Base-by-base conservation (phyloP, 768 basidiomycete species). In the Phylloporus sp. region DNA sequence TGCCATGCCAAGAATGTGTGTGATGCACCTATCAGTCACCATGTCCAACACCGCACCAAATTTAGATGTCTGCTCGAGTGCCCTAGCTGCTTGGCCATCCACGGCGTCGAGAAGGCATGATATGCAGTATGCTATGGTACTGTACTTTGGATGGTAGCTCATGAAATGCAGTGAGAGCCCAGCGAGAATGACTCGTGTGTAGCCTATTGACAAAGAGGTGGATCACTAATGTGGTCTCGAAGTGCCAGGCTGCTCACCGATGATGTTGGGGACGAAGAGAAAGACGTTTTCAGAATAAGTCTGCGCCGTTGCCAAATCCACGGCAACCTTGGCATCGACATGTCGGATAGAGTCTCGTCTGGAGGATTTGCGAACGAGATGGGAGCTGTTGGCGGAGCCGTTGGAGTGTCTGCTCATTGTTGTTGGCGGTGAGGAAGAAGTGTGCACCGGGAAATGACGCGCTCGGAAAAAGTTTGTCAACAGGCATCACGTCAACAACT, bases 31-130 rank as follows among this genome's bases (percentile, higher is more conserved):
- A 70, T 99, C 97, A 6, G 97, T 98, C 36, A 99, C 95, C 97
- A 99, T 99, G 71, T 99, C 97, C 61, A 99, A 73, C 39, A 98
- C 95, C 4, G 93, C 94, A 22, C 97, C 97, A 70, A 98, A 97
- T 73, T 95, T 95, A 49, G 90, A 93, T 6, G 92, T 88, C 72
- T 99, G 95, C 11, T 84, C 85, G 36, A 97, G 74, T 1, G 84
- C 83, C 41, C 97, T 78, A 12, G 97, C 97, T 9, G 88, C 95
- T 64, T 88, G 85, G 3, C 97, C 97, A 58, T 98, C 97, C 26
- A 95, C 87, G 15, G 93, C 97, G 64, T 99, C 97, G 59, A 99
- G 76, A 38, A 99, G 77, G 67, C 91, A 94, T 11, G 94, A 97
- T 50, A 97, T 70, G 52, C 82, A 81, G 70, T 99, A 99, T 28